phyloP scores from a whole-genome alignment of 768 basidiomycete genomes.

The Pleurotus cornucopiae region DNA sequence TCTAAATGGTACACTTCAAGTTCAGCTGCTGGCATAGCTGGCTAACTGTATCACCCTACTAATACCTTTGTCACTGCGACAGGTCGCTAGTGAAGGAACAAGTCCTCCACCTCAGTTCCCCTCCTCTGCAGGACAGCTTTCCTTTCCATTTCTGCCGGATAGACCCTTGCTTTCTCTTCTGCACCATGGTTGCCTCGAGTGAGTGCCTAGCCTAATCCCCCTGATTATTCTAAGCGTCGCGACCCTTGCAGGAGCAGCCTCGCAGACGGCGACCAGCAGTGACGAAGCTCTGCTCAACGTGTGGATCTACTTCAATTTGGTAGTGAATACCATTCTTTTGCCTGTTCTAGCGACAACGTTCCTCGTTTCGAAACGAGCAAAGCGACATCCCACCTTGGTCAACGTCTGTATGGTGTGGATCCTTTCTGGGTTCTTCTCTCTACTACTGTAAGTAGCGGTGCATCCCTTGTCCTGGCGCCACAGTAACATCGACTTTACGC shows the following conservation, averaged over 20 bases:
- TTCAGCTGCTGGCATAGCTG: constrained; percentile 4
- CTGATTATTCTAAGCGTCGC: too few relatives aligned
- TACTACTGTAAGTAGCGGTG: constrained; percentile 33
- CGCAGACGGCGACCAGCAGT: constrained; percentile 17
- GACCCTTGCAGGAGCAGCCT: constrained; percentile 16
- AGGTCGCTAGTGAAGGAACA: background rate
- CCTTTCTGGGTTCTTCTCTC: constrained; percentile 36
- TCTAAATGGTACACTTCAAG: background rate
- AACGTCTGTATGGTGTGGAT: constrained; percentile 47
- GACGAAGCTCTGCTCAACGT: constrained; percentile 26
- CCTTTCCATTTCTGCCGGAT: constrained; percentile 17
- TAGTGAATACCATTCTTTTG: constrained; percentile 41
- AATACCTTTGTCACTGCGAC: background rate
- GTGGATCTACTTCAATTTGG: constrained; percentile 42
- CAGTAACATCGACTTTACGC: background rate
- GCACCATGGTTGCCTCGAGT: background rate
- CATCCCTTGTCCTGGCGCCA: background rate
- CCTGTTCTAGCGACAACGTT: constrained; percentile 41
- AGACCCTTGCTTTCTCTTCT: constrained; percentile 12
- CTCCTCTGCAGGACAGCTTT: constrained; percentile 18
- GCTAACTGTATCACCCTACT: background rate
- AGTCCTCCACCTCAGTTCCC: background rate
- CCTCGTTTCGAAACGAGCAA: constrained; percentile 31
- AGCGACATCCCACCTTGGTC: constrained; percentile 38
- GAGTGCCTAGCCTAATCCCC: too few relatives aligned